Evolutionary conservation across 805 yeast genomes (phyloP), one percentile per base, ranked within the genome.

Genomic region (Cyberlindnera maclurae): DNA sequence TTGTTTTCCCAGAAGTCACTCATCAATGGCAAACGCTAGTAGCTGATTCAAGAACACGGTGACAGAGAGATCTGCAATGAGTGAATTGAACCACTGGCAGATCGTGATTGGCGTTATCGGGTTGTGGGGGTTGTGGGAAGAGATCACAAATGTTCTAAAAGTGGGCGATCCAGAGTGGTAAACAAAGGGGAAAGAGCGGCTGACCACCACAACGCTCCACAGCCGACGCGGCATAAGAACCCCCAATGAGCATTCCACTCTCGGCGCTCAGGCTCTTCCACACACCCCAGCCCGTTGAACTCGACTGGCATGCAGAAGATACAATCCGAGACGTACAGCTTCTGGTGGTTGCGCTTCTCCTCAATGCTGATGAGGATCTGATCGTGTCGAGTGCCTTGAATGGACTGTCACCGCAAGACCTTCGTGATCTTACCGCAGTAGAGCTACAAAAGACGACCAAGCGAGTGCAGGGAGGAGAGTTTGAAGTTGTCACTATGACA

Each of bases 1-100:
- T 67, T 65, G 31, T 63, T 61, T 12, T 62, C 68, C 71, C 71
- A 66, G 45, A 65, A 65, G 29, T 33, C 29, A 22, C 54, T 47
- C 55, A 49, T 51, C 11, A n/a, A 5, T 26, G 26, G 12, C 12
- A 12, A 20, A 13, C 7, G 20, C 12, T 12, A 11, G 15, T 18
- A 13, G 12, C 5, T 8, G 9, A 8, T 18, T 13, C 12, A 10
- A 20, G 5, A 27, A 6, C 5, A 10, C 29, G 15, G 29, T n/a
- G 29, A 27, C 29, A n/a, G 7, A n/a, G 29, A 27, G n/a, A n/a
- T n/a, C n/a, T n/a, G n/a, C n/a, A n/a, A n/a, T n/a, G n/a, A n/a
- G n/a, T n/a, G n/a, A 13, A 6, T 7, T n/a, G n/a, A n/a, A 27
- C n/a, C 5, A 27, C 15, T 27, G 29, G n/a, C n/a, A n/a, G n/a